Percentiles rank a stretch among this genome's conserved stretches.
Conservation (phyloP, 306 rosid species). For the Quercus suber region DNA sequence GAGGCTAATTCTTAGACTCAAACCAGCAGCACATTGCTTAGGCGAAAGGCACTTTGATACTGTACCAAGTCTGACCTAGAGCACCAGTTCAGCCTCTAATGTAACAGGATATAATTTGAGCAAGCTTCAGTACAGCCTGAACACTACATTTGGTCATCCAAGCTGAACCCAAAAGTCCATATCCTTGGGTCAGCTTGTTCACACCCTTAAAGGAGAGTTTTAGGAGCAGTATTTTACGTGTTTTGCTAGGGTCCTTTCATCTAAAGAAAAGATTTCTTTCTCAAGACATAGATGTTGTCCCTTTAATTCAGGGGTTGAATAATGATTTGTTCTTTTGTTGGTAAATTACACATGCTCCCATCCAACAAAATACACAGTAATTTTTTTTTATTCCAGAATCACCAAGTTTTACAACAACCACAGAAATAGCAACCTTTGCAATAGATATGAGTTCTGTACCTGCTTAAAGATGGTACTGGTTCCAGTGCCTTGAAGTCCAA, state of each 20-base stretch:
- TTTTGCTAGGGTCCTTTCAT: neutral
- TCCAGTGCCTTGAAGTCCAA: slow-evolving; percentile 93
- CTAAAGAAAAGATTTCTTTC: neutral
- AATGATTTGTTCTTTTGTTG: neutral
- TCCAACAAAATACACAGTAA: too few species aligned
- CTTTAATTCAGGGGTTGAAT: neutral
- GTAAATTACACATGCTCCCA: too few species aligned
- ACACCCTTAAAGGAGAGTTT: neutral
- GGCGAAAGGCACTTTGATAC: too few species aligned
- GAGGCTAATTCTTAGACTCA: too few species aligned
- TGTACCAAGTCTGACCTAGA: too few species aligned
- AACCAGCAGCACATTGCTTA: too few species aligned
- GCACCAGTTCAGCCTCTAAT: too few species aligned
- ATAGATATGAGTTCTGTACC: slow-evolving; percentile 35
- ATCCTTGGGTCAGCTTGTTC: too few species aligned
- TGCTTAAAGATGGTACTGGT: slow-evolving; percentile 98
- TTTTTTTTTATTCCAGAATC: neutral
- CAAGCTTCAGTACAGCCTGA: too few species aligned
- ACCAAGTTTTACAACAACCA: neutral
- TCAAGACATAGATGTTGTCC: neutral
- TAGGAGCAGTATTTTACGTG: neutral
- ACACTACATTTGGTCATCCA: too few species aligned
- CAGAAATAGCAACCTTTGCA: neutral
- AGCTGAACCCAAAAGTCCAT: too few species aligned
- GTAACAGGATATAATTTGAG: too few species aligned